phyloP scores from a whole-genome alignment of 2,329 filamentous ascomycete genomes.

The Nemania sp. region DNA sequence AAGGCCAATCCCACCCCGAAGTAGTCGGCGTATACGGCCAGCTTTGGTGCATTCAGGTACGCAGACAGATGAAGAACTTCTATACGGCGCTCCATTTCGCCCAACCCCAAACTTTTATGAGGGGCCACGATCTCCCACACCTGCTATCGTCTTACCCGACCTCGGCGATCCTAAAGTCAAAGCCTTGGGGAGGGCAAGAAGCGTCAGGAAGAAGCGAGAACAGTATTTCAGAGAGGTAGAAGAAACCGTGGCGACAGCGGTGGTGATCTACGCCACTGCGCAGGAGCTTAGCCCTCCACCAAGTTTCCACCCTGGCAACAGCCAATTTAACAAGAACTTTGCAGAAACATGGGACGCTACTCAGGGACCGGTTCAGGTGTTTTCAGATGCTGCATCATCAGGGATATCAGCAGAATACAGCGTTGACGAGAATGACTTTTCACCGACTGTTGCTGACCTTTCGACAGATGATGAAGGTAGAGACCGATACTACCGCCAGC shows the following conservation, averaged over 20 bases:
- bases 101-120: slow-evolving; percentile 30
- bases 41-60: slow-evolving; percentile 47
- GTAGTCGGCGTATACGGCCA: slow-evolving; percentile 40
- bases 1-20: slow-evolving; percentile 39
- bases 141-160: slow-evolving; percentile 61
- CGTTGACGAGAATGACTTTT: slow-evolving; percentile 54
- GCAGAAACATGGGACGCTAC: slow-evolving; percentile 32
- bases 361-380: slow-evolving; percentile 41
- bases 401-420: slow-evolving; percentile 46
- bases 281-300: slow-evolving; percentile 60
- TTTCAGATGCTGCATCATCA: slow-evolving; percentile 44
- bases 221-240: slow-evolving; percentile 61
- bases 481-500: slow-evolving; percentile 49
- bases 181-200: slow-evolving; percentile 57
- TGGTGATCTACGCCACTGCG: slow-evolving; percentile 65
- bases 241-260: slow-evolving; percentile 66
- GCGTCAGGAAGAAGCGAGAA: slow-evolving; percentile 59
- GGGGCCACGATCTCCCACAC: slow-evolving; percentile 58
- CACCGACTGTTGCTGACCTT: slow-evolving; percentile 66
- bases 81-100: background rate
- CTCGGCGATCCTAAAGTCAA: slow-evolving; percentile 55
- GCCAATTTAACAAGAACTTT: slow-evolving; percentile 45
- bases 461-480: slow-evolving; percentile 64
- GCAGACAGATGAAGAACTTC: slow-evolving; percentile 46
- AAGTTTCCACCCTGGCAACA: slow-evolving; percentile 35